Evolutionary conservation across 768 basidiomycete genomes (phyloP).

Genomic region (Tulasnella sp.): DNA sequence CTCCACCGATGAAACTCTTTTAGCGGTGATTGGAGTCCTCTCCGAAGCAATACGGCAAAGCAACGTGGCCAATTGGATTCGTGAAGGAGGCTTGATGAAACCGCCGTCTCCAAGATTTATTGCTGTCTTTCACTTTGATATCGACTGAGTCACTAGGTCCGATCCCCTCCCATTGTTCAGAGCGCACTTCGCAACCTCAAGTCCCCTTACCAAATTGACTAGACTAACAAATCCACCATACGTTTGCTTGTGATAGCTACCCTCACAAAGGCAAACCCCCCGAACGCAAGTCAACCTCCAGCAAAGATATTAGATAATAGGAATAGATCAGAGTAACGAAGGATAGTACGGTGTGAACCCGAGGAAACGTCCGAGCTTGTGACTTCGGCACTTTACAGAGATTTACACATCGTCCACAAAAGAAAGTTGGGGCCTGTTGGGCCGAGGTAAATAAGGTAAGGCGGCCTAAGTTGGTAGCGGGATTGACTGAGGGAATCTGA

Average conservation of each 20-base stretch:
- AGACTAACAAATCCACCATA: not conserved
- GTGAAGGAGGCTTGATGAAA: conserved; percentile 17
- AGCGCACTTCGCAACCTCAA: not conserved
- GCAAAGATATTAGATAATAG: not conserved
- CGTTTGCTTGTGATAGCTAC: not conserved
- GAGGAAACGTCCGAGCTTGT: not conserved
- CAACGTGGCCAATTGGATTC: conserved; percentile 20
- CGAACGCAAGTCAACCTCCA: too few relatives aligned
- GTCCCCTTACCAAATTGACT: not conserved
- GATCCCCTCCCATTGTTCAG: not conserved
- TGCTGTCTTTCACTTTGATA: not conserved
- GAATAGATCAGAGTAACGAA: not conserved
- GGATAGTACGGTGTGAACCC: not conserved
- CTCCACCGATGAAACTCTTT: conserved; percentile 6
- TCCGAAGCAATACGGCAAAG: conserved; percentile 12
- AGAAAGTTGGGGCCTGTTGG: too few relatives aligned
- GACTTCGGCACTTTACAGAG: not conserved
- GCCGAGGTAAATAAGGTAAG: not conserved
- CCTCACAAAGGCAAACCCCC: too few relatives aligned
- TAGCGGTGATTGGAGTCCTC: conserved; percentile 23
- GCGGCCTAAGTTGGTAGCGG: not conserved
- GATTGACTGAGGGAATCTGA: conserved; percentile 18
- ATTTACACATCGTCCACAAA: too few relatives aligned
- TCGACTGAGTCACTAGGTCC: not conserved
- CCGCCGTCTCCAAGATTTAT: not conserved